Base-by-base conservation (phyloP, 805 yeast genomes). In the Tetrapisispora taiwanensis region DNA sequence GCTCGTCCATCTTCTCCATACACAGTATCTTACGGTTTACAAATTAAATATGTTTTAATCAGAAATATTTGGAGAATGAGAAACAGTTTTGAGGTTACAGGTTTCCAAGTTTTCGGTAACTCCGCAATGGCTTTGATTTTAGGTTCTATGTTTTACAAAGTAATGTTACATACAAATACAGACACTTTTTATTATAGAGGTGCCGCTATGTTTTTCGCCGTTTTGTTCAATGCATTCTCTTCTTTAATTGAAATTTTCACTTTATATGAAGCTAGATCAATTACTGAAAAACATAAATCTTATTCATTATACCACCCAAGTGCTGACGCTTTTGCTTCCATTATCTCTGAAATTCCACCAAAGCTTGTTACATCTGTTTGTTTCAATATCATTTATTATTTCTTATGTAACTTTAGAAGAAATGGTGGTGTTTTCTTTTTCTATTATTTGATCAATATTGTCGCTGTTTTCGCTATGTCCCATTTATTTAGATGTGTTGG, bases 151-250 rank as follows among this genome's bases (percentile, higher is more conserved):
- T 78, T 75, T 51, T 76, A 72, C 59, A 73, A 76, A 50, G 52
- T 75, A 22, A 47, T 53, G 53, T 43, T 46, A 49, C 54, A 50
- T 9, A 32, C 43, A 7, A 59, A 54, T 26, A 72, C 82, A 1
- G 59, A 51, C 2, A 67, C 75, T 1, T 71, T 78, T 49, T 75
- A 69, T 58, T 66, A 62, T 51, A 66, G 85, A 55, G 71, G 77
- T 52, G 74, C 85, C 31, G 72, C 79, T 38, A 65, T 82, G 68
- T 82, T 81, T 64, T 80, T 79, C 59, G 78, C 80, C 15, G 68
- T 74, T 39, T 64, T 78, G 54, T 78, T 76, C 59, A 77, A 77
- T 56, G 77, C 81, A n/a, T 74, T 78, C 50, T 65, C 77, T n/a
- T 75, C 80, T 8, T 57, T 78, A 43, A 63, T 76, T 50, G 84